Evolutionary conservation across 306 rosid species (phyloP), one percentile per base, ranked within the genome.

Genomic region (Prunus campanulata): DNA sequence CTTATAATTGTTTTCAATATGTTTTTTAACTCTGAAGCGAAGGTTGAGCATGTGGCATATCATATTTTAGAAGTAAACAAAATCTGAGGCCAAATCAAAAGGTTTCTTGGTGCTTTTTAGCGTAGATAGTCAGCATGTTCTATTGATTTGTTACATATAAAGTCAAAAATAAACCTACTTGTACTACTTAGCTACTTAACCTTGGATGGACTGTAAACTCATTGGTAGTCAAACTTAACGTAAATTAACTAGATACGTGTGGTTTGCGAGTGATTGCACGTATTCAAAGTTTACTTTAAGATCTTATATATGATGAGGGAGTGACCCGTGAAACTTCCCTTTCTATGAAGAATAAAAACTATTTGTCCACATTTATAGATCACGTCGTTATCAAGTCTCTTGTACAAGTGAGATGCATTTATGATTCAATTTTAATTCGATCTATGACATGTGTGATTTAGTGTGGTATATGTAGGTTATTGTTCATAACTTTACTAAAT

Each of bases 181-280:
- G 56, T 51, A 51, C 44, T 1, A 39, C 9, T 39, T 39, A 7
- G 44, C 44, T 39, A 7, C 44, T 39, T 39, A 39, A 39, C 44
- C 2, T 39, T 39, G 10, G 44, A 39, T 39, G 44, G 44, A 20
- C 14, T 56, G 24, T 22, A 14, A 57, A 22, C 2, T 57, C 5
- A 22, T 6, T 20, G 1, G 1, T 5, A 9, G 10, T 57, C 7
- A 10, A 1, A 57, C 0, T 56, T 0, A 0, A 2, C 3, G 1
- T 57, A 11, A 57, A 57, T 4, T 57, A n/a, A 57, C 27, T 57
- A 11, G 8, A 57, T 57, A 11, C 3, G 8, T 57, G 16, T 57
- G 2, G 0, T 57, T 22, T 22, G 2, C 2, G 12, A 57, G 16
- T 22, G 29, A 10, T 57, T 57, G 15, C 8, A 22, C 3, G 1